phyloP scores from a whole-genome alignment of 768 basidiomycete species.

The Agaricus sinodeliciosus region DNA sequence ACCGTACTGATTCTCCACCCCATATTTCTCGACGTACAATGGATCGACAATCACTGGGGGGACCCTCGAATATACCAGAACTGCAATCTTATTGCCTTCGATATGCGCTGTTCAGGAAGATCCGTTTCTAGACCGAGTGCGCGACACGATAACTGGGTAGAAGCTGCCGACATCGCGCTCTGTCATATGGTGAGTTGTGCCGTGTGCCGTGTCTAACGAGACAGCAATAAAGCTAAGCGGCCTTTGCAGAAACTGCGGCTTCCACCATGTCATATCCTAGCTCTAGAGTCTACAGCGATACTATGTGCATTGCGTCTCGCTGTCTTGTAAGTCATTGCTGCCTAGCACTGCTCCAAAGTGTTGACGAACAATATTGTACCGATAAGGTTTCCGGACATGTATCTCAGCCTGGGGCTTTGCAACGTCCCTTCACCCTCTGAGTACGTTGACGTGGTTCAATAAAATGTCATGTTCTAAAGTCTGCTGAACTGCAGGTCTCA shows the following conservation, averaged over 20 bases:
- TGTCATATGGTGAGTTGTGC: slow-evolving; percentile 48
- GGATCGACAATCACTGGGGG: slow-evolving; percentile 60
- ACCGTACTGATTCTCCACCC: slow-evolving; percentile 67
- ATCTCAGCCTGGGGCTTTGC: slow-evolving; percentile 59
- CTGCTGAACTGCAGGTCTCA: neutral
- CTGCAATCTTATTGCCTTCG: slow-evolving; percentile 73
- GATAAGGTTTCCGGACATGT: slow-evolving; percentile 64
- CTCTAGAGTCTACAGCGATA: slow-evolving; percentile 53
- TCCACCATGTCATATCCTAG: slow-evolving; percentile 66
- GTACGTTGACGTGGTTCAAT: slow-evolving; percentile 30
- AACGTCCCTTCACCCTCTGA: slow-evolving; percentile 64
- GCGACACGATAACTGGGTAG: slow-evolving; percentile 68
- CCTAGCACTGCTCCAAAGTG: neutral
- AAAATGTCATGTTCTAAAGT: neutral
- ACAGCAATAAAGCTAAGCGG: neutral
- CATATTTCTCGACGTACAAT: slow-evolving; percentile 59
- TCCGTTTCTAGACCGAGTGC: slow-evolving; percentile 47
- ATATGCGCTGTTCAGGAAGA: slow-evolving; percentile 58
- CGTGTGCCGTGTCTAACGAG: neutral
- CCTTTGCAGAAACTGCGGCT: slow-evolving; percentile 47
- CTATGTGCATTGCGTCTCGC: slow-evolving; percentile 60
- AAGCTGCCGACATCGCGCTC: slow-evolving; percentile 70
- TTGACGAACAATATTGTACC: slow-evolving; percentile 1
- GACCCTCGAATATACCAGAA: slow-evolving; percentile 51
- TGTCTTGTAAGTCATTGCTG: slow-evolving; percentile 41